Percentiles rank a stretch among this genome's conserved stretches.
Evolutionary conservation across 73 alveolate species (phyloP).

Genomic region (Durusdinium trenchii): DNA sequence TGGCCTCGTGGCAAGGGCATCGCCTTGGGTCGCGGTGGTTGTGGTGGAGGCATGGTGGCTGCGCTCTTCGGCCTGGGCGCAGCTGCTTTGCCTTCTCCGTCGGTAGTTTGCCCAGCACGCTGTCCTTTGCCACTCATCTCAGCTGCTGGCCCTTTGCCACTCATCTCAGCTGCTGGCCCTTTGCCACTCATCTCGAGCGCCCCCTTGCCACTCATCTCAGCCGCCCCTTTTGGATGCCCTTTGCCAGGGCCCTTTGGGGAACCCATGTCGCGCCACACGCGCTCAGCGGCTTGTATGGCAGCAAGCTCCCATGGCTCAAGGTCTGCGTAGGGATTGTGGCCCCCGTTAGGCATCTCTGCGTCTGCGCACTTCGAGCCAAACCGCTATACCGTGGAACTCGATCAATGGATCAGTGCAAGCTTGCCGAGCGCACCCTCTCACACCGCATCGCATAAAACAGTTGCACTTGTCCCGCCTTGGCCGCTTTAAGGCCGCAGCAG

Average conservation of each 20-base stretch:
- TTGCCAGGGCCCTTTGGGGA: neutral
- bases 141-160: no score
- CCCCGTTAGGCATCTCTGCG: neutral
- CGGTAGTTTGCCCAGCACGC: no score
- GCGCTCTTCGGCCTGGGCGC: neutral
- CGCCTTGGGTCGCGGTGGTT: neutral
- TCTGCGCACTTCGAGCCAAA: neutral
- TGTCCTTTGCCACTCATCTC: no score
- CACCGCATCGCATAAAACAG: neutral
- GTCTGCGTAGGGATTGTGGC: neutral
- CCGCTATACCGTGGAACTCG: neutral
- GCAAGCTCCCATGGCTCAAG: no score
- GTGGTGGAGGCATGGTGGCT: neutral
- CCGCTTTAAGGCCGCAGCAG: neutral
- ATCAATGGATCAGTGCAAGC: neutral
- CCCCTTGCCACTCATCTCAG: neutral
- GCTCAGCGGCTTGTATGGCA: no score
- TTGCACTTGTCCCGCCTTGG: neutral
- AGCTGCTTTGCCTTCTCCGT: neutral
- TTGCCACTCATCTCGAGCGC: neutral
- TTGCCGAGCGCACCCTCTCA: neutral
- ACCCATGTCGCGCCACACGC: no score
- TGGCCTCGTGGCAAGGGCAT: neutral
- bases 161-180: no score
- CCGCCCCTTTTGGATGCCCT: neutral